Evolutionary conservation across 352 stramenopile genomes (phyloP).

Genomic region (Globisporangium cederbergense): DNA sequence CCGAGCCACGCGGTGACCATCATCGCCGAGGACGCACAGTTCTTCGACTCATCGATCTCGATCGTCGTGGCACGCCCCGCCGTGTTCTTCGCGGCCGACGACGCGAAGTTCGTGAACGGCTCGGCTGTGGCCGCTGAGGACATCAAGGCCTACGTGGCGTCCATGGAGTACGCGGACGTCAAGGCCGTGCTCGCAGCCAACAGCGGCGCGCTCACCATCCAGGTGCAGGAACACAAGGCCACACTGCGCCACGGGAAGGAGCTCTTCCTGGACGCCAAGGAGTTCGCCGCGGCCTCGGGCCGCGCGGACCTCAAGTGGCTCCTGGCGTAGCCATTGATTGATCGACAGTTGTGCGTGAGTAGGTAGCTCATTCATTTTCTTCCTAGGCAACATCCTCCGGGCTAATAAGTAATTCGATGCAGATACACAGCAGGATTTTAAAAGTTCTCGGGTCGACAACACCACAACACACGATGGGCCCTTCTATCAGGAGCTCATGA

Average conservation of each 20-base stretch:
- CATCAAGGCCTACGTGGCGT: constrained; percentile 61
- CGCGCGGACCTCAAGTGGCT: constrained; percentile 50
- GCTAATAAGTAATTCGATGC: constrained; percentile 9
- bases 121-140: constrained; percentile 38
- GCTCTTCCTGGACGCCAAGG: constrained; percentile 75
- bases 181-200: constrained; percentile 39
- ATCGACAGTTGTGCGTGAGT: neutral
- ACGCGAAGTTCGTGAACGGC: constrained; percentile 43
- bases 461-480: neutral
- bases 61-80: constrained; percentile 66
- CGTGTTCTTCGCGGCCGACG: constrained; percentile 58
- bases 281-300: constrained; percentile 41
- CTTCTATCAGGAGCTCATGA: neutral
- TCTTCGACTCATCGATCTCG: constrained; percentile 61
- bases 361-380: neutral
- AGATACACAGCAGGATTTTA: neutral
- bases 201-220: constrained; percentile 38
- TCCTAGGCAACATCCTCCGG: neutral
- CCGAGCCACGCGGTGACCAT: constrained; percentile 66
- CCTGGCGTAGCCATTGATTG: constrained; percentile 7
- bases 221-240: constrained; percentile 35
- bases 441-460: neutral
- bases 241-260: constrained; percentile 56
- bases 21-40: constrained; percentile 64
- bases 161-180: constrained; percentile 82